Conservation (phyloP, 2,329 filamentous ascomycete species). For the Epichloe brachyelytri region DNA sequence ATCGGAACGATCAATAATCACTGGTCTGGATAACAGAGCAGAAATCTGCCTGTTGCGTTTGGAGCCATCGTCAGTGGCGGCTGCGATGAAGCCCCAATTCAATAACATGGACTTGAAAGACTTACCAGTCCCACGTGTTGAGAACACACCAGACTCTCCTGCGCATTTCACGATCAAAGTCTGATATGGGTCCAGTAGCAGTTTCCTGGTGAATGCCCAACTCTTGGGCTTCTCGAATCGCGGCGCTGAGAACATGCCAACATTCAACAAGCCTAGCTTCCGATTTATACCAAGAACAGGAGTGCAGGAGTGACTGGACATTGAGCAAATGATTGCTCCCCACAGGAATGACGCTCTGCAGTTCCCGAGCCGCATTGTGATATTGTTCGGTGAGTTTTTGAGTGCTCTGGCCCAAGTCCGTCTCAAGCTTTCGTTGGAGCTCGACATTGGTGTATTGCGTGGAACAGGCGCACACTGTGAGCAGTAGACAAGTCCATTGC, state of each 20-base stretch:
- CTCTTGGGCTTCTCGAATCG: slow-evolving; percentile 24
- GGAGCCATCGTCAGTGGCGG: no score
- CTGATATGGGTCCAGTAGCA: slow-evolving; percentile 13
- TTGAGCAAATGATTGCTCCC: slow-evolving; percentile 20
- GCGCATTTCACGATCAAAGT: slow-evolving; percentile 24
- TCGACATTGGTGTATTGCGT: slow-evolving; percentile 20
- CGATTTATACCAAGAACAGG: slow-evolving; percentile 25
- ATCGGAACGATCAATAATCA: slow-evolving; percentile 22
- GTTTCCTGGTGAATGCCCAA: slow-evolving; percentile 23
- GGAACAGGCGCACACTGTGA: slow-evolving; percentile 25
- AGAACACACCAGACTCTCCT: slow-evolving; percentile 25
- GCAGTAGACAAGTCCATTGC: slow-evolving; percentile 25
- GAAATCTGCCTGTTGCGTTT: slow-evolving; percentile 19
- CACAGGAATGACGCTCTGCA: slow-evolving; percentile 20
- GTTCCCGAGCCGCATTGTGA: slow-evolving; percentile 20
- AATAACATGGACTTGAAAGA: not conserved
- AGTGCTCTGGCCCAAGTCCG: slow-evolving; percentile 17
- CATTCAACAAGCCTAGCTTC: slow-evolving; percentile 24
- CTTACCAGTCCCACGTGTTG: slow-evolving; percentile 26
- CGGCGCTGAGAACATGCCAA: slow-evolving; percentile 24
- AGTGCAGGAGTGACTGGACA: slow-evolving; percentile 24
- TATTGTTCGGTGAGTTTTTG: slow-evolving; percentile 19
- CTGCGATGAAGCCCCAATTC: not conserved
- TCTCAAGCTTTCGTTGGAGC: slow-evolving; percentile 18
- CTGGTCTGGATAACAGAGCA: slow-evolving; percentile 18